Percentiles rank a stretch among this genome's conserved stretches.
These are phyloP conservation scores for Beta corolliflora DNA, from an alignment of 179 eudicot species.

Conservation along the genomic window DNA sequence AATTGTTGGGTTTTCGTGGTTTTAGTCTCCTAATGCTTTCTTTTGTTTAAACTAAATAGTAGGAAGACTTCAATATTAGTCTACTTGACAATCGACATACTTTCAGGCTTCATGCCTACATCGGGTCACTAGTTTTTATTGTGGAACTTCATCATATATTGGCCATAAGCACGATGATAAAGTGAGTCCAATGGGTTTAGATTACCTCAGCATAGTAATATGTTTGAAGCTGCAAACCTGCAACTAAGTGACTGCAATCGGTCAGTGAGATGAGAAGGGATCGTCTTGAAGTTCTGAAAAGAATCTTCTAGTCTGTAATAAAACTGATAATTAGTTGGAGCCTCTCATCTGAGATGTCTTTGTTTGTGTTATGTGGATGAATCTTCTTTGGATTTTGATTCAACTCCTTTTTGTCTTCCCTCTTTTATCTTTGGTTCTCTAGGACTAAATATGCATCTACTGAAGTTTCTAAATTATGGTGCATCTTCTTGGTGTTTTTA, in stretches of 20 bases:
- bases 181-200: background rate
- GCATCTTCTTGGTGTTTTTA: background rate
- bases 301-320: background rate
- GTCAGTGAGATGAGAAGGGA: background rate
- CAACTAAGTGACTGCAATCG: background rate
- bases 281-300: background rate
- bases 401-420: background rate
- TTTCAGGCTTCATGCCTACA: background rate
- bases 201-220: background rate
- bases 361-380: background rate
- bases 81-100: background rate
- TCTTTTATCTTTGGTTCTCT: background rate
- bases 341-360: background rate
- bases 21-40: background rate
- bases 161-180: background rate
- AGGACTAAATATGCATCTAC: background rate
- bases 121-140: background rate
- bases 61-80: background rate
- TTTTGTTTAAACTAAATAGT: background rate
- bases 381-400: background rate
- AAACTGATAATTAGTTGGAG: background rate
- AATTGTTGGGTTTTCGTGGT: background rate
- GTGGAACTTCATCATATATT: background rate
- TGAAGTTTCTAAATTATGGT: background rate
- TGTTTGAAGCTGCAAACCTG: background rate